A percentile compares a stretch with the other conserved stretches of the same genome.
Evolutionary conservation across 2,329 filamentous ascomycete genomes (phyloP).

Genomic region (Alternaria rosae): DNA sequence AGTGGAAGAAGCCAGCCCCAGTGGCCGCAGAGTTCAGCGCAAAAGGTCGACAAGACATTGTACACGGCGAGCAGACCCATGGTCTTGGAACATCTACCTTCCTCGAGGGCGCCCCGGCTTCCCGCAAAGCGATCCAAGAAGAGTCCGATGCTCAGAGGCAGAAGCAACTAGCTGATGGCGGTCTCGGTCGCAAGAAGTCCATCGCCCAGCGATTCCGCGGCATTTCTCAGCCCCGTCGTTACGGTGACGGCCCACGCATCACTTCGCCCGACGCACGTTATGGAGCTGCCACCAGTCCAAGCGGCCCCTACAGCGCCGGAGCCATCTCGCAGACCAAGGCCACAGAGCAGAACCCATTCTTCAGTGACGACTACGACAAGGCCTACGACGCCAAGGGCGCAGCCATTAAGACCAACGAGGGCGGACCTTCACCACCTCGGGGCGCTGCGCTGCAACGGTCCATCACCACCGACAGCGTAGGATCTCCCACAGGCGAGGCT

Average conservation of each 20-base stretch:
- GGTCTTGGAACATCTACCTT: slow-evolving; percentile 95
- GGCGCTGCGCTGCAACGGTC: slow-evolving; percentile 43
- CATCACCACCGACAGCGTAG: slow-evolving; percentile 43
- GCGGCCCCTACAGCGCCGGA: slow-evolving; percentile 49
- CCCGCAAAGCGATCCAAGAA: slow-evolving; percentile 77
- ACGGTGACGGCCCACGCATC: slow-evolving; percentile 52
- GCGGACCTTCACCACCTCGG: slow-evolving; percentile 36
- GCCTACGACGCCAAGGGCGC: slow-evolving; percentile 71
- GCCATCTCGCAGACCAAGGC: slow-evolving; percentile 46
- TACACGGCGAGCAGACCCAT: slow-evolving; percentile 83
- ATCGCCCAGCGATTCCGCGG: slow-evolving; percentile 89
- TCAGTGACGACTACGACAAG: slow-evolving; percentile 74
- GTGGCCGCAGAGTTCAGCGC: slow-evolving; percentile 45
- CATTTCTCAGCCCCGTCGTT: slow-evolving; percentile 75
- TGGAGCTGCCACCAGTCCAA: slow-evolving; percentile 38
- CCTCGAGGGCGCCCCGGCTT: slow-evolving; percentile 89
- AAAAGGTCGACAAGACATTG: slow-evolving; percentile 63
- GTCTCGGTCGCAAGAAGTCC: slow-evolving; percentile 88
- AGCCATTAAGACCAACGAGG: slow-evolving; percentile 61
- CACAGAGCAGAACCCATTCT: slow-evolving; percentile 76
- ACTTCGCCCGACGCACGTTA: slow-evolving; percentile 64
- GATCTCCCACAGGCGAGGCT: slow-evolving; percentile 27
- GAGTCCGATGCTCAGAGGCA: slow-evolving; percentile 69
- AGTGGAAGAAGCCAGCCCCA: slow-evolving; percentile 47
- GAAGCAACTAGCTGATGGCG: slow-evolving; percentile 46